Base-by-base conservation (phyloP, 441 rosid genomes). In the Manihot esculenta region DNA sequence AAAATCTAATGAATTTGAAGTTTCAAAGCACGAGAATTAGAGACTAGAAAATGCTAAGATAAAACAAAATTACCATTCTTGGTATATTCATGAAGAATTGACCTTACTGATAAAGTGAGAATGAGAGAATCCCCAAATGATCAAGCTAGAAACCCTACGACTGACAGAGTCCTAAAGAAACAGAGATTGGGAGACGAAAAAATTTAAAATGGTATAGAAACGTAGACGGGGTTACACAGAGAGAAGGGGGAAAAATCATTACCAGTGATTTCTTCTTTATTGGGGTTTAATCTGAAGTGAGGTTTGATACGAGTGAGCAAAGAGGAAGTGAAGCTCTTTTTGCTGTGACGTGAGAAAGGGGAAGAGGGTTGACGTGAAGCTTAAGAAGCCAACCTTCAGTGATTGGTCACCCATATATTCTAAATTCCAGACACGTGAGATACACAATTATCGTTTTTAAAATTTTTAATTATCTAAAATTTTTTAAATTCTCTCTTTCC, bases 131-230 rank as follows among this genome's bases (percentile, higher is more conserved):
- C 30, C 15, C 26, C n/a, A 7, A 27, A 15, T 59, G 67, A 61
- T 20, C 12, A 65, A 66, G 72, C 50, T 51, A 60, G 56, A 75
- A 73, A 48, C 50, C 72, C 73, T 9, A 59, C 8, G 33, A 41
- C 41, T 24, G 51, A 49, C 9, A 50, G 18, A 41, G 53, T 4
- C 20, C 10, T 21, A 35, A 59, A 47, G 17, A 48, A 69, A 12
- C 35, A 64, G 23, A 18, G 1, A n/a, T 0, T 1, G 42, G 42
- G 7, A 38, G 42, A 4, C 54, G 26, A 11, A 15, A 24, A 30
- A 41, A 13, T 5, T 14, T 1, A 18, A 55, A 33, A 15, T 0
- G n/a, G 5, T 7, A 38, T 9, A 38, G 42, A 38, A 8, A 38
- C 8, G 42, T 9, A 38, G 42, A 38, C 7, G 9, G 42, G 8